Conservation (phyloP, 805 yeast genomes). For the Priceomyces carsonii region DNA sequence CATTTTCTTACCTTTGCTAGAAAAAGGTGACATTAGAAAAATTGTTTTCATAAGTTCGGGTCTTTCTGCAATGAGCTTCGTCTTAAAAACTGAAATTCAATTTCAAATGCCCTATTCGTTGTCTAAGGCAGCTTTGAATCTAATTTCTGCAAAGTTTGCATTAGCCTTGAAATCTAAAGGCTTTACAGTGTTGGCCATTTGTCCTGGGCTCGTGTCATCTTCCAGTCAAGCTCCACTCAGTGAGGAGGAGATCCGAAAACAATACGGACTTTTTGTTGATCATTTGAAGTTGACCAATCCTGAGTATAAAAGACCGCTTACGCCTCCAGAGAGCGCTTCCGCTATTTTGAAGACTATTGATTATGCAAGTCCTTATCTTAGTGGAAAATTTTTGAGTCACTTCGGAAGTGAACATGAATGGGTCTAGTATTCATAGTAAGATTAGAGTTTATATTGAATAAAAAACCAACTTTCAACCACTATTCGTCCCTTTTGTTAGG, state of each 20-base stretch:
- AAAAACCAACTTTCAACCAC: too few species aligned
- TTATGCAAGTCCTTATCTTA: slow-evolving; percentile 18
- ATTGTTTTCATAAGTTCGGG: slow-evolving; percentile 3
- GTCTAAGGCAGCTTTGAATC: slow-evolving; percentile 7
- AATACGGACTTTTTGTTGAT: too few species aligned
- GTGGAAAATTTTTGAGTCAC: slow-evolving; percentile 24
- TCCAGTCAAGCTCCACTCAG: neutral
- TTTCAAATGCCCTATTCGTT: slow-evolving; percentile 2
- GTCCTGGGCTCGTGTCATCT: slow-evolving; percentile 8
- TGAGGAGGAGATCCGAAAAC: too few species aligned
- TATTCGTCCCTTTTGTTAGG: too few species aligned
- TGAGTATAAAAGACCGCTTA: too few species aligned
- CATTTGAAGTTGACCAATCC: too few species aligned
- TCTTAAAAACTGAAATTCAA: neutral
- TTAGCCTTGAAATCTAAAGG: slow-evolving; percentile 2
- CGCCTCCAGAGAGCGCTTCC: slow-evolving; percentile 25
- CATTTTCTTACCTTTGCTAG: slow-evolving; percentile 7
- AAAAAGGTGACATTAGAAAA: slow-evolving; percentile 4
- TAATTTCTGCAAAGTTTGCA: slow-evolving; percentile 4
- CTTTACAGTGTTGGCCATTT: slow-evolving; percentile 4
- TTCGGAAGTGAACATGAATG: slow-evolving; percentile 22
- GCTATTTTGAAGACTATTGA: slow-evolving; percentile 15
- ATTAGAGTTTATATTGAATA: too few species aligned
- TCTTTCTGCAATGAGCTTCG: neutral
- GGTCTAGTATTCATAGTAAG: too few species aligned